Conservation (phyloP, 2,329 filamentous ascomycete genomes). For the Metarhizium robertsii region DNA sequence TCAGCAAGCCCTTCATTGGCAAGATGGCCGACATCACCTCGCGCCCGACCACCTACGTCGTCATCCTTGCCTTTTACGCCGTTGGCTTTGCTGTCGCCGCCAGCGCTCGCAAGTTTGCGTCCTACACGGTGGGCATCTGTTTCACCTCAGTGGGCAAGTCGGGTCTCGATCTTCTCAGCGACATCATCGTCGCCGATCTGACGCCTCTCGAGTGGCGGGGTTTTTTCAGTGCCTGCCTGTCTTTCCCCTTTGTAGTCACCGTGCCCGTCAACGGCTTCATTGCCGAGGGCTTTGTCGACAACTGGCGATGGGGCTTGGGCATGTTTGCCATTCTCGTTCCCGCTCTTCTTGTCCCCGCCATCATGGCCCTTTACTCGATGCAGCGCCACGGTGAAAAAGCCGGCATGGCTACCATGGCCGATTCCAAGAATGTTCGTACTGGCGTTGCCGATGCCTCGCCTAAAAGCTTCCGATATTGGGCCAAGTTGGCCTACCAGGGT, state of each 20-base stretch:
- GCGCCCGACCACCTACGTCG: slow-evolving; percentile 27
- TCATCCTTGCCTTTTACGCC: slow-evolving; percentile 28
- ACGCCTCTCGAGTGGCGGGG: slow-evolving; percentile 27
- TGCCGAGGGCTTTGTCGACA: slow-evolving; percentile 25
- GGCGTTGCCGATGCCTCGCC: not conserved
- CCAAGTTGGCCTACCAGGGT: not conserved
- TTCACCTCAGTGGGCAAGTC: slow-evolving; percentile 28
- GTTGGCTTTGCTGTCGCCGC: slow-evolving; percentile 23
- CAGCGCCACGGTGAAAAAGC: slow-evolving; percentile 45
- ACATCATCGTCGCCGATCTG: slow-evolving; percentile 19
- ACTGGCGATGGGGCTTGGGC: slow-evolving; percentile 56
- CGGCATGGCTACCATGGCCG: slow-evolving; percentile 34
- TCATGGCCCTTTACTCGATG: slow-evolving; percentile 45
- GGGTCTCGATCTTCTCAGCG: slow-evolving; percentile 22
- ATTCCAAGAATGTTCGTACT: not conserved
- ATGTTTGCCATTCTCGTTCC: slow-evolving; percentile 54
- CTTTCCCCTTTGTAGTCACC: slow-evolving; percentile 24
- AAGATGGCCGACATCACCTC: slow-evolving; percentile 29
- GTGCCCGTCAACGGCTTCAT: slow-evolving; percentile 32
- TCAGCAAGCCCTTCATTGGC: slow-evolving; percentile 29
- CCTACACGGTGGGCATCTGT: slow-evolving; percentile 26
- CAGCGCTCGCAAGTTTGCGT: slow-evolving; percentile 19
- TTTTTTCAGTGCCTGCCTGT: slow-evolving; percentile 17
- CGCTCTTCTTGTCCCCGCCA: slow-evolving; percentile 45
- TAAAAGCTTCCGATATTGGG: not conserved